Evolutionary conservation across 208 protist species (phyloP).

Genomic region (Leishmania amazonensis): DNA sequence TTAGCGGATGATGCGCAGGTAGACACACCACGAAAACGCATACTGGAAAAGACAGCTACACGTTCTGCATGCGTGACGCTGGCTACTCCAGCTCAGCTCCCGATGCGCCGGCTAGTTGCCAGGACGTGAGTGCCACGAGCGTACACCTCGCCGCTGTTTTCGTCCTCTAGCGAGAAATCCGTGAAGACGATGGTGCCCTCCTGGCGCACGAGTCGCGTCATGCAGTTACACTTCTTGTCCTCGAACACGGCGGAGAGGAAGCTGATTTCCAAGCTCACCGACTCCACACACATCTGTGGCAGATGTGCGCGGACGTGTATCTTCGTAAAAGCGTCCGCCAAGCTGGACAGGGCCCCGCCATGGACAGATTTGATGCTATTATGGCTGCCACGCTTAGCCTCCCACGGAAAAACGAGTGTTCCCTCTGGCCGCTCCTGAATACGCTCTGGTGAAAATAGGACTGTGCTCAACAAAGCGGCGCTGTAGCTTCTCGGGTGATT

Average conservation of each 20-base stretch:
- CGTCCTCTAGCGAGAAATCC: constrained; percentile 80
- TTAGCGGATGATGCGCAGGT: background rate
- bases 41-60: background rate
- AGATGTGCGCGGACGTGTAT: constrained; percentile 56
- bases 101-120: background rate
- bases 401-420: constrained; percentile 71
- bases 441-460: constrained; percentile 57
- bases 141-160: constrained; percentile 58
- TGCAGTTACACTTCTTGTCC: constrained; percentile 62
- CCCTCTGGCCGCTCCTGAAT: constrained; percentile 43
- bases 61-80: too few relatives aligned
- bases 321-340: constrained; percentile 83
- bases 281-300: constrained; percentile 22
- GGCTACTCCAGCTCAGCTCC: background rate
- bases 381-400: constrained; percentile 38
- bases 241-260: constrained; percentile 77
- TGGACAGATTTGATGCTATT: constrained; percentile 88
- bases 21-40: background rate
- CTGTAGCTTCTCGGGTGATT: constrained; percentile 45
- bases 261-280: constrained; percentile 87
- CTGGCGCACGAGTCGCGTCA: constrained; percentile 66
- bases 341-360: constrained; percentile 81
- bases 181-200: constrained; percentile 52
- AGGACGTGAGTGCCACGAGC: constrained; percentile 78
- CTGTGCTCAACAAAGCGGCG: constrained; percentile 48